Evolutionary conservation across 2,329 filamentous ascomycete genomes (phyloP).

Genomic region (Fusarium sp.): DNA sequence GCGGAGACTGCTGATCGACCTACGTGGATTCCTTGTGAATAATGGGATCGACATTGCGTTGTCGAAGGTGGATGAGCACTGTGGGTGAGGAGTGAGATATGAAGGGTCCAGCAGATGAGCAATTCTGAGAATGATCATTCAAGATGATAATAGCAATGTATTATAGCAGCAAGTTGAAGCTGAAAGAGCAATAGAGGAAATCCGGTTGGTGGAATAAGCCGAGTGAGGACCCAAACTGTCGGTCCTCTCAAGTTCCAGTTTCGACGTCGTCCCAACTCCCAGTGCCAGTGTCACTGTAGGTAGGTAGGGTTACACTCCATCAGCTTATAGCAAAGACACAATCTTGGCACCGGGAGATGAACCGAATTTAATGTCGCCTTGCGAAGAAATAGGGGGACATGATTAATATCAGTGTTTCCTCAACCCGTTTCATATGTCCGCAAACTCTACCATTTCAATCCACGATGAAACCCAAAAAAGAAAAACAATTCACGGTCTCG

Average conservation of each 20-base stretch:
- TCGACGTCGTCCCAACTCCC: slow-evolving; percentile 2
- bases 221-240: slow-evolving; percentile 12
- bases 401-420: not conserved
- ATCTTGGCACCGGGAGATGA: slow-evolving; percentile 7
- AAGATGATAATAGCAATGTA: not conserved
- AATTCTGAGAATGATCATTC: not conserved
- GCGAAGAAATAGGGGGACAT: slow-evolving; percentile 3
- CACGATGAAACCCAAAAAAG: slow-evolving; percentile 11
- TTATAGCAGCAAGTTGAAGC: not conserved
- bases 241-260: slow-evolving; percentile 10
- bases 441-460: not conserved
- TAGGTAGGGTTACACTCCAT: slow-evolving; percentile 8
- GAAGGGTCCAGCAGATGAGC: not conserved
- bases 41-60: slow-evolving; percentile 22
- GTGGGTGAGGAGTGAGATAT: slow-evolving; percentile 13
- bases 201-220: slow-evolving; percentile 2
- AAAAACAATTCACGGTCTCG: slow-evolving; percentile 6
- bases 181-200: not conserved
- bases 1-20: slow-evolving; percentile 24
- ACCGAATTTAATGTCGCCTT: slow-evolving; percentile 12
- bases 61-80: not conserved
- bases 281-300: not conserved
- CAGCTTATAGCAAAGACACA: not conserved
- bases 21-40: slow-evolving; percentile 14
- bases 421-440: slow-evolving; percentile 13